These are phyloP conservation scores for Boletus edulis DNA, from an alignment of 768 basidiomycete species.

Conservation along the genomic window DNA sequence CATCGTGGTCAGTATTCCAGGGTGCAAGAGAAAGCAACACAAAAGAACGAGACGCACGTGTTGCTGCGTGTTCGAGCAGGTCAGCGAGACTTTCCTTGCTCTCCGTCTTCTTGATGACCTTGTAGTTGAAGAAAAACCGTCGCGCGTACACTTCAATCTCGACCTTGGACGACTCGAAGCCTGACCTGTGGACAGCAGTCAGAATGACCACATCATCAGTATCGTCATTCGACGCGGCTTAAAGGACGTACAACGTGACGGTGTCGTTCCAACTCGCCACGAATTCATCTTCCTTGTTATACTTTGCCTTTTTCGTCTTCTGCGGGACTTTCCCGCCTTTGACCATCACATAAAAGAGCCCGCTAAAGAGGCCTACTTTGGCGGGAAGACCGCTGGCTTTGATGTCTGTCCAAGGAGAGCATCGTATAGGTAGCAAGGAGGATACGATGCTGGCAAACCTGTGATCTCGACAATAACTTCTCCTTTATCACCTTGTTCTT, in stretches of 20 bases:
- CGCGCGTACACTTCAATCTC: constrained; percentile 34
- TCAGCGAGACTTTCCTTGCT: constrained; percentile 32
- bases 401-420: constrained; percentile 22
- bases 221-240: not conserved
- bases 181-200: constrained; percentile 18
- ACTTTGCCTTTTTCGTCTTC: constrained; percentile 27
- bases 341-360: constrained; percentile 27
- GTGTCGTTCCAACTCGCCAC: constrained; percentile 29
- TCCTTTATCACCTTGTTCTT: not conserved
- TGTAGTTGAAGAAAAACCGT: constrained; percentile 32
- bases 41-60: constrained; percentile 19
- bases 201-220: not conserved
- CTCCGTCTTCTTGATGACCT: constrained; percentile 34
- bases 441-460: constrained; percentile 1
- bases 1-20: not conserved
- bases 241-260: constrained; percentile 22
- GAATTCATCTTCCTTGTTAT: constrained; percentile 26
- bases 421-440: no score
- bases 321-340: constrained; percentile 29
- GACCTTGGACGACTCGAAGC: constrained; percentile 31
- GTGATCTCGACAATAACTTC: constrained; percentile 30
- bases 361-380: constrained; percentile 30
- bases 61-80: constrained; percentile 30
- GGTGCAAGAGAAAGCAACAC: not conserved
- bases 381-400: constrained; percentile 35